These are phyloP conservation scores for Candolleomyces eurysporus DNA, from an alignment of 768 basidiomycete species.

Conservation along the genomic window DNA sequence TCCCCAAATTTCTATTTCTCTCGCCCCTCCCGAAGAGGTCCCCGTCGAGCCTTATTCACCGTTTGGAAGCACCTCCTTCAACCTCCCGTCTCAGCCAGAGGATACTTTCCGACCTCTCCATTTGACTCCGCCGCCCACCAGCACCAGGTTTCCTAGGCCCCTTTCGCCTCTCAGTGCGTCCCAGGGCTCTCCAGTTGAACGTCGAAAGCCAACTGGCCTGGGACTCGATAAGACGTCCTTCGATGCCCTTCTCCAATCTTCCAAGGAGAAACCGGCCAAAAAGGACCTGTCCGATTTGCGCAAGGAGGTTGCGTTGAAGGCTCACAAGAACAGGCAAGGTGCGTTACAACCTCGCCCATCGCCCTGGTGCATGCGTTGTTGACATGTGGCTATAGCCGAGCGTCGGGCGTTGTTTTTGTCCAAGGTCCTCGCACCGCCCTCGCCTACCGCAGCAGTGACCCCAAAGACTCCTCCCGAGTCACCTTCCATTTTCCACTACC, in stretches of 20 bases:
- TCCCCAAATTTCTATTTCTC: slow-evolving; percentile 71
- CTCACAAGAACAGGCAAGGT: slow-evolving; percentile 76
- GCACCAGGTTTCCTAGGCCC: slow-evolving; percentile 41
- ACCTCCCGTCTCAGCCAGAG: slow-evolving; percentile 30
- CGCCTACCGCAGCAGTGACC: slow-evolving; percentile 51
- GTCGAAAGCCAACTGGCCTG: slow-evolving; percentile 32
- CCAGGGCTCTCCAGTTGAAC: slow-evolving; percentile 15
- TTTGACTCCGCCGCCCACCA: slow-evolving; percentile 54
- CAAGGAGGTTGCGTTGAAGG: slow-evolving; percentile 72
- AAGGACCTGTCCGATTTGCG: slow-evolving; percentile 60
- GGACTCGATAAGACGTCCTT: slow-evolving; percentile 66
- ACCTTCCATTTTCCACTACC: slow-evolving; percentile 65
- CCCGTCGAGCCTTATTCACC: slow-evolving; percentile 61
- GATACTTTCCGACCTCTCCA: slow-evolving; percentile 57
- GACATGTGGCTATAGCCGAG: slow-evolving; percentile 46
- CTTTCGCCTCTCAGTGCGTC: slow-evolving; percentile 51
- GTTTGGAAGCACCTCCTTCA: slow-evolving; percentile 38
- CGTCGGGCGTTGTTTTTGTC: slow-evolving; percentile 75
- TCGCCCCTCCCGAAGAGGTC: slow-evolving; percentile 55
- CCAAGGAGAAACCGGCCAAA: slow-evolving; percentile 49
- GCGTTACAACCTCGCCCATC: slow-evolving; percentile 22
- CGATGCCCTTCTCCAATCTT: slow-evolving; percentile 58
- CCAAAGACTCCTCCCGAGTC: slow-evolving; percentile 72
- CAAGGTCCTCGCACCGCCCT: slow-evolving; percentile 67
- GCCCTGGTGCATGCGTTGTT: background rate